Base-by-base conservation (phyloP, 116 monocot species). In the Papilionanthe hybrid region DNA sequence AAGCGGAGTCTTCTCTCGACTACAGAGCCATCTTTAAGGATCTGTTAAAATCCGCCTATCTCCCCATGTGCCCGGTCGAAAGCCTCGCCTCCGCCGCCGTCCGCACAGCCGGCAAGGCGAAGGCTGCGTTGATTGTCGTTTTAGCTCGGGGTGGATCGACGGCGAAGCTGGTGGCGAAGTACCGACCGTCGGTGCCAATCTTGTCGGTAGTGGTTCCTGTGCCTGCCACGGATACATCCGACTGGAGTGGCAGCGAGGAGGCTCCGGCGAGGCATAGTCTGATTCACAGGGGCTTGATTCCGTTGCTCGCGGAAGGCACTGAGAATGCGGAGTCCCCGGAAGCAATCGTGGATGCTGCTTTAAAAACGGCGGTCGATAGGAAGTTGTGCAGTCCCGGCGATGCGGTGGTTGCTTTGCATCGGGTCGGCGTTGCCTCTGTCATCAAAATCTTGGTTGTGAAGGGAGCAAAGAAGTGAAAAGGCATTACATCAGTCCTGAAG, bases 51-150 rank as follows among this genome's bases (percentile, higher is more conserved):
- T 45, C 45, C 9, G 45, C 45, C 45, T 1, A 32, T 32, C 84
- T 96, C 4, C 96, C 96, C 17, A 96, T 96, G 96, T 93, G 96
- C 68, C 96, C 96, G 0, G 72, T 96, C 74, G 96, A 96, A 82
- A 90, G 90, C 42, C 93, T 96, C 27, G 96, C 96, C 5, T 90
- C 91, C 25, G 85, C 96, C 13, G 96, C 96, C 1, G 96, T 93
- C 6, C 89, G 88, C 8, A 93, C 93, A 0, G 96, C 96, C 11
- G 87, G 88, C 79, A 83, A 83, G 77, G 88, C 96, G 25, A 90
- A 82, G 79, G 91, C 93, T 0, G 75, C 83, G 8, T 72, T 96
- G 60, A 96, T 96, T 12, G 84, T 96, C 0, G 91, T 93, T 25
- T 78, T 96, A 45, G 93, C 96, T 29, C 83, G 90, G 4, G 96